Base-by-base conservation (phyloP, 2,329 filamentous ascomycete species). In the Penicillium sp. region DNA sequence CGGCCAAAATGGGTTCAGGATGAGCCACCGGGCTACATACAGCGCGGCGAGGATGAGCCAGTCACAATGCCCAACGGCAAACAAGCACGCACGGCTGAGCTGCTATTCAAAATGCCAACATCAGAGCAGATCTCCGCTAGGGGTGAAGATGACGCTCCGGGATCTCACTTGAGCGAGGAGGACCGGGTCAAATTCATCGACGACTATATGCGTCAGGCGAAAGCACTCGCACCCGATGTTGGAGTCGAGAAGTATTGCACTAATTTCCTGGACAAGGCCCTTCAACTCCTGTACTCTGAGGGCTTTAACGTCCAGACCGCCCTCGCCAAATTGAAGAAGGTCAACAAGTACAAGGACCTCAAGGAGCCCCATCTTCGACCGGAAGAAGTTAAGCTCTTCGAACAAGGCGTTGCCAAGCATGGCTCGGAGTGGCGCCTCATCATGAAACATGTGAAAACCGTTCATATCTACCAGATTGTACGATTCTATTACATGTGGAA, bases 401-500 rank as follows among this genome's bases (percentile, higher is more conserved):
- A 96, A 66, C 92, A 96, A 67, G 94, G 84, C 38, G 89, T 99
- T 10, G 77, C 83, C 43, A 96, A 94, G 68, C 95, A 87, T 66
- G 94, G 94, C 21, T 96, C 93, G 0, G 94, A 99, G 73, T 85
- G 95, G 64, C 83, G 90, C 60, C 82, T 83, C 43, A 87, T 97
- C 54, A 90, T 86, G 59, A 86, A 88, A 61, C 89, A 96, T 70
- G 89, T 96, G 65, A 74, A 75, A n/a, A 89, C 87, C 0, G 84
- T 94, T 61, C 85, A 84, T 38, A 85, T 91, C 56, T 85, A 87
- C 46, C 84, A 90, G 53, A 87, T 96, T 56, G 90, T 95, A 24
- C 88, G 94, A 3, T 95, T 89, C 68, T 99, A 97, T 73, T 99
- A 99, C 70, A 89, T 89, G 60, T 99, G 94, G 94, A 99, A 99